phyloP scores from a whole-genome alignment of 2,329 filamentous ascomycete genomes.

The Chaetomium globosum region DNA sequence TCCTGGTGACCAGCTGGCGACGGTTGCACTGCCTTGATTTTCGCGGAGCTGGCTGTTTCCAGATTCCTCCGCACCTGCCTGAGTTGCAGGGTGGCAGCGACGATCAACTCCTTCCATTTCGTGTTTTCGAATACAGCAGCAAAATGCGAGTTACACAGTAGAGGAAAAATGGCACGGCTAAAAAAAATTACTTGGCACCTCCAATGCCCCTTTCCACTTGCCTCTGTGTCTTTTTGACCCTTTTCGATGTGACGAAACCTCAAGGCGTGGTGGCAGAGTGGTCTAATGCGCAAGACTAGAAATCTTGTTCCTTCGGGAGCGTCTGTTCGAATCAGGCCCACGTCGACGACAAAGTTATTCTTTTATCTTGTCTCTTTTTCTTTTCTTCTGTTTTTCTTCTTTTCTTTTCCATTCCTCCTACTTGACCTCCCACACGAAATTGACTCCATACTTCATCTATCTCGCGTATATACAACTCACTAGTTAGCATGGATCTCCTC shows the following conservation, averaged over 20 bases:
- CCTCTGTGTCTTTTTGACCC: background rate
- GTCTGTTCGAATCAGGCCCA: conserved; percentile 30
- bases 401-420: background rate
- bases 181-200: background rate
- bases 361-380: background rate
- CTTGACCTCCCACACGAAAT: background rate
- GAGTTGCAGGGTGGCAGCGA: background rate
- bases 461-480: no score
- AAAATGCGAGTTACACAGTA: no score
- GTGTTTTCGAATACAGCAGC: background rate
- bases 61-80: background rate
- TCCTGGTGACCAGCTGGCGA: background rate
- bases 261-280: conserved; percentile 29
- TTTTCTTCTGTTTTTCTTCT: background rate
- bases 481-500: background rate
- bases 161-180: background rate
- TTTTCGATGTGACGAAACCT: background rate
- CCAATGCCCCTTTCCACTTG: background rate
- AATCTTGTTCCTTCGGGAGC: conserved; percentile 31
- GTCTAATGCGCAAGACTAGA: conserved; percentile 31
- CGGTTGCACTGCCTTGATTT: background rate
- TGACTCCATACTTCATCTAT: no score
- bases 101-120: background rate
- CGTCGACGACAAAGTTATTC: conserved; percentile 16
- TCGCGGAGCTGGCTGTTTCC: background rate